A percentile compares a stretch with the other conserved stretches of the same genome.
phyloP scores from a whole-genome alignment of 1,139 yeast genomes.

The Scheffersomyces quercinus region DNA sequence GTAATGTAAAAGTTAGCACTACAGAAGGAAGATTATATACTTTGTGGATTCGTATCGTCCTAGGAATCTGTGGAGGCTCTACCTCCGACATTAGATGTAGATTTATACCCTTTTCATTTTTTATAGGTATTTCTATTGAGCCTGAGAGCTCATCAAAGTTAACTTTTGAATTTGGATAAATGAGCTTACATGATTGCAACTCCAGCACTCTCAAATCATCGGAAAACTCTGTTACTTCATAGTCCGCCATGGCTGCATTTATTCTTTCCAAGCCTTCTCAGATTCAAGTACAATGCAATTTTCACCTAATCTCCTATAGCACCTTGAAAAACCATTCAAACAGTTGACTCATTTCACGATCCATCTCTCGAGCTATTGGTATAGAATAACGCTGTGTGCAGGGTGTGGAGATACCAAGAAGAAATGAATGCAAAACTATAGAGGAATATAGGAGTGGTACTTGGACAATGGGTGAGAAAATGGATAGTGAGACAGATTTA shows the following conservation, averaged over 20 bases:
- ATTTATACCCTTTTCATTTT: constrained; percentile 18
- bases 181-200: constrained; percentile 46
- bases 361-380: no score
- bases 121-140: constrained; percentile 26
- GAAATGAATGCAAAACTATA: no score
- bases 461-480: no score
- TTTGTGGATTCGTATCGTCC: neutral
- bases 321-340: no score
- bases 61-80: constrained; percentile 1
- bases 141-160: constrained; percentile 21
- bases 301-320: no score
- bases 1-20: constrained; percentile 26
- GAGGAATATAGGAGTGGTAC: no score
- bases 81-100: neutral
- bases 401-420: no score
- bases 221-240: constrained; percentile 13
- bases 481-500: no score
- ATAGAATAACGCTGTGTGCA: no score
- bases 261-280: no score
- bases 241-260: neutral
- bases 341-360: no score
- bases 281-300: no score
- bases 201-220: constrained; percentile 38
- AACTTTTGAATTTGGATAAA: constrained; percentile 48
- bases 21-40: constrained; percentile 33